A percentile compares a stretch with the other conserved stretches of the same genome.
Evolutionary conservation across 106 monocot genomes (phyloP).

Genomic region (Dioscorea dumetorum): DNA sequence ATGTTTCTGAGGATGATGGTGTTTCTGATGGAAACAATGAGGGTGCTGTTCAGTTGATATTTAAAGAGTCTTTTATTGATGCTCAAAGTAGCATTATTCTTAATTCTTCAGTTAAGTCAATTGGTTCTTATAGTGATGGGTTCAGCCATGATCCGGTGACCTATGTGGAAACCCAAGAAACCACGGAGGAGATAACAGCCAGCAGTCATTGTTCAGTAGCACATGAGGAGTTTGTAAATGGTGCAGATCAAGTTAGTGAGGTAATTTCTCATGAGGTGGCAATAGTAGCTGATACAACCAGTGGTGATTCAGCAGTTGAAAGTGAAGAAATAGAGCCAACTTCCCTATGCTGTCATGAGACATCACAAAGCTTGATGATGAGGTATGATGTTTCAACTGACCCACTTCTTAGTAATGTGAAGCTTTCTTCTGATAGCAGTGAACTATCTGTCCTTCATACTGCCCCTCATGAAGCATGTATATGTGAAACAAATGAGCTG

Average conservation of each 20-base stretch:
- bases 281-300: background rate
- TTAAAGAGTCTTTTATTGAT: no score
- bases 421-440: background rate
- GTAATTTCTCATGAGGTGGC: constrained; percentile 6
- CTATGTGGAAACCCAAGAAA: constrained; percentile 1
- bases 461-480: background rate
- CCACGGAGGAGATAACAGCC: constrained; percentile 14
- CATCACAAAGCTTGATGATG: constrained; percentile 11
- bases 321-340: constrained; percentile 5
- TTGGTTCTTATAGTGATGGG: constrained; percentile 5
- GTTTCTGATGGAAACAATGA: background rate
- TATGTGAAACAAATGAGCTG: background rate
- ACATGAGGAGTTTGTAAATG: constrained; percentile 11
- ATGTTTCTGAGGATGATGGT: constrained; percentile 4
- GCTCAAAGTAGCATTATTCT: no score
- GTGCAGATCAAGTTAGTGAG: constrained; percentile 7
- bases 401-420: background rate
- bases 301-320: background rate
- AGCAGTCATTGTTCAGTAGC: constrained; percentile 5
- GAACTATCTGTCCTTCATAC: background rate
- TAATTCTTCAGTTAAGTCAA: no score
- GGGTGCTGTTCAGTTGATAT: background rate
- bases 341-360: constrained; percentile 13
- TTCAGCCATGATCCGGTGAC: background rate
- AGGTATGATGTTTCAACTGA: constrained; percentile 3